phyloP scores from a whole-genome alignment of 768 basidiomycete genomes.

The Lentinus tigrinus region DNA sequence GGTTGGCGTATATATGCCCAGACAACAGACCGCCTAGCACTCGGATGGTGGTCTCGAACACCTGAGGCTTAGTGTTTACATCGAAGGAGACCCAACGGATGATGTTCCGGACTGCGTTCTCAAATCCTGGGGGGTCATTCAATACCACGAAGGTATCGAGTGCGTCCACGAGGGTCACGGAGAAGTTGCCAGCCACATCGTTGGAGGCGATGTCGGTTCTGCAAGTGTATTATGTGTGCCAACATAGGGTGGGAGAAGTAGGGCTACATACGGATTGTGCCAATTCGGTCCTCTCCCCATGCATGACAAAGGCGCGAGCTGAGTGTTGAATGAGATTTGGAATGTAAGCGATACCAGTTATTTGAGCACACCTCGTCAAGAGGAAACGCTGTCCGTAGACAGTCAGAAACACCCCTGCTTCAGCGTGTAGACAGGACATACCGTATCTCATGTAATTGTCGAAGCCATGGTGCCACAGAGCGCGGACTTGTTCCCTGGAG shows the following conservation, averaged over 20 bases:
- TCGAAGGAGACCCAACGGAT: slow-evolving; percentile 87
- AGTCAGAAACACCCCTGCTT: neutral
- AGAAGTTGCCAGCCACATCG: slow-evolving; percentile 94
- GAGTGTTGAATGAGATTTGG: slow-evolving; percentile 2
- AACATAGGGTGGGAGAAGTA: neutral
- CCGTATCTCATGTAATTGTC: slow-evolving; percentile 85
- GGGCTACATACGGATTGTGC: slow-evolving; percentile 66
- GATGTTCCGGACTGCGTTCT: slow-evolving; percentile 78
- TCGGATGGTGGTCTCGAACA: slow-evolving; percentile 96
- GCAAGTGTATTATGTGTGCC: no score
- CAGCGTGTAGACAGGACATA: slow-evolving; percentile 26
- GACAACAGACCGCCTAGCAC: slow-evolving; percentile 89
- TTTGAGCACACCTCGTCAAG: slow-evolving; percentile 69
- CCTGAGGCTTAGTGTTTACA: slow-evolving; percentile 94
- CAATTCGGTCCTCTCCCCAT: slow-evolving; percentile 85
- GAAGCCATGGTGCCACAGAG: slow-evolving; percentile 90
- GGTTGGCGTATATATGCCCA: slow-evolving; percentile 79
- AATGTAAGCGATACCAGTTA: no score
- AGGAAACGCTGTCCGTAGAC: slow-evolving; percentile 62
- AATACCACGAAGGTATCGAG: slow-evolving; percentile 92
- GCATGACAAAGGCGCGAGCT: slow-evolving; percentile 91
- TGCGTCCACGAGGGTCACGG: slow-evolving; percentile 77
- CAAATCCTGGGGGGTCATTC: slow-evolving; percentile 74
- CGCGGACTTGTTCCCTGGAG: slow-evolving; percentile 64
- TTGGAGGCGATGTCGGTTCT: slow-evolving; percentile 78